A percentile compares a stretch with the other conserved stretches of the same genome.
Evolutionary conservation across 805 yeast genomes (phyloP).

Genomic region (Zygosaccharomyces bisporus): DNA sequence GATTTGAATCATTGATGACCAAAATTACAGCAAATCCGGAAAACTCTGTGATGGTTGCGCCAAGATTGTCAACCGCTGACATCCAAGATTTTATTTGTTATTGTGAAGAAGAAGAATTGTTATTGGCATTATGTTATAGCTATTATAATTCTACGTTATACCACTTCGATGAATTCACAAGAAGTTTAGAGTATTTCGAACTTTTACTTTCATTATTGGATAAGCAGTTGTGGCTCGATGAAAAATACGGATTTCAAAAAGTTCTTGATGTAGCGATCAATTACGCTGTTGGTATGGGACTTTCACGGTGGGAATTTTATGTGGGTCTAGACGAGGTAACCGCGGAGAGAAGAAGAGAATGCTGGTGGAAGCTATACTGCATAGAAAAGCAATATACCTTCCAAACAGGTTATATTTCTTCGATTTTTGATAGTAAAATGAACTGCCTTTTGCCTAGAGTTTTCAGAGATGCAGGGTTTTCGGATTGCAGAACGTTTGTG

Average conservation of each 20-base stretch:
- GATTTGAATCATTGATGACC: conserved; percentile 21
- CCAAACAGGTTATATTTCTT: conserved; percentile 22
- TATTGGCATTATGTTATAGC: conserved; percentile 23
- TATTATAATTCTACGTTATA: conserved; percentile 28
- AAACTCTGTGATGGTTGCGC: background rate
- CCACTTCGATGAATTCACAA: conserved; percentile 17
- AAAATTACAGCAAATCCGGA: conserved; percentile 9
- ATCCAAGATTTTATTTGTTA: conserved; percentile 15
- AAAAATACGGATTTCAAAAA: conserved; percentile 23
- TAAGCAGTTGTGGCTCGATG: conserved; percentile 27
- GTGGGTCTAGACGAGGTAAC: conserved; percentile 32
- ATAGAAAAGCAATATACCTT: conserved; percentile 22
- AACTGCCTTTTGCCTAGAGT: conserved; percentile 28
- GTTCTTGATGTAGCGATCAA: conserved; percentile 24
- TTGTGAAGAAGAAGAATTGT: conserved; percentile 25
- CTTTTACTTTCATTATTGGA: conserved; percentile 24
- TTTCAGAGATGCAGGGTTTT: conserved; percentile 26
- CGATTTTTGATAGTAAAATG: conserved; percentile 22
- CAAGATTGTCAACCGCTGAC: conserved; percentile 8
- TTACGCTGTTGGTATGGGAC: conserved; percentile 28
- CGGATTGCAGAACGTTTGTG: conserved; percentile 23
- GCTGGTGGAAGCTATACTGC: conserved; percentile 33
- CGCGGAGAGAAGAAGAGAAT: conserved; percentile 30
- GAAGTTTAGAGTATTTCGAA: conserved; percentile 28
- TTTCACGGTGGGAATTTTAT: conserved; percentile 35